Percentiles rank a stretch among this genome's conserved stretches.
phyloP scores from a whole-genome alignment of 1,284 basidiomycete genomes.

The Pulchroboletus neoregius region DNA sequence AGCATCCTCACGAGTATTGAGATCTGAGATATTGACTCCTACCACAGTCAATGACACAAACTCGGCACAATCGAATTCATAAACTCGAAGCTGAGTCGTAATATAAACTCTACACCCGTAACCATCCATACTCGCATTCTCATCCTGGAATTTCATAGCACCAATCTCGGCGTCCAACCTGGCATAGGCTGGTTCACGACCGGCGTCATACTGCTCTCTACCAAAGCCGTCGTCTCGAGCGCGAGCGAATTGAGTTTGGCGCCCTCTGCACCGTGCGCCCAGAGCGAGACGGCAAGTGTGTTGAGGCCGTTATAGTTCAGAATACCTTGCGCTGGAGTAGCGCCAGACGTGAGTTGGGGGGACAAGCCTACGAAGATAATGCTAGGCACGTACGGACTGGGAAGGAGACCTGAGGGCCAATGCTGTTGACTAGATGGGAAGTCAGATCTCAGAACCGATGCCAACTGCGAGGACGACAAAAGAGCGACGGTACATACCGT shows the following conservation, averaged over 20 bases:
- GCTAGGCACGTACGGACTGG: conserved; percentile 23
- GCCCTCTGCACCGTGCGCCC: conserved; percentile 39
- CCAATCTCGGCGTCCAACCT: conserved; percentile 35
- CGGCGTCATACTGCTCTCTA: conserved; percentile 39
- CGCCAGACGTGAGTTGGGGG: conserved; percentile 3
- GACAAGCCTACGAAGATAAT: neutral
- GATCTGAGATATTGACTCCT: too few species aligned
- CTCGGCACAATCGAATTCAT: too few species aligned
- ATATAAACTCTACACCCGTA: too few species aligned
- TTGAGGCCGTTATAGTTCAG: conserved; percentile 47
- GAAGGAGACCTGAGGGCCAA: conserved; percentile 27
- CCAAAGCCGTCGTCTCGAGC: conserved; percentile 36
- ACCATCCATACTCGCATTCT: neutral
- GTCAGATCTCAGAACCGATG: conserved; percentile 1
- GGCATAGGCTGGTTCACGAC: conserved; percentile 41
- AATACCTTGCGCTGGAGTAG: conserved; percentile 44
- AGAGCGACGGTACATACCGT: conserved; percentile 13
- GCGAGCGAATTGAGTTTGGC: conserved; percentile 40
- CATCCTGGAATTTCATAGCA: conserved; percentile 12
- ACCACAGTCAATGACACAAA: too few species aligned
- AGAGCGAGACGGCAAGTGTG: conserved; percentile 46
- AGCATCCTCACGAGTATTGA: too few species aligned
- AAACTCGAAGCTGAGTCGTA: too few species aligned
- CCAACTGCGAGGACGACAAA: neutral
- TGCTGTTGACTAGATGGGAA: conserved; percentile 20